Conservation (phyloP, 2,329 filamentous ascomycete genomes). For the Sclerotinia sclerotiorum region DNA sequence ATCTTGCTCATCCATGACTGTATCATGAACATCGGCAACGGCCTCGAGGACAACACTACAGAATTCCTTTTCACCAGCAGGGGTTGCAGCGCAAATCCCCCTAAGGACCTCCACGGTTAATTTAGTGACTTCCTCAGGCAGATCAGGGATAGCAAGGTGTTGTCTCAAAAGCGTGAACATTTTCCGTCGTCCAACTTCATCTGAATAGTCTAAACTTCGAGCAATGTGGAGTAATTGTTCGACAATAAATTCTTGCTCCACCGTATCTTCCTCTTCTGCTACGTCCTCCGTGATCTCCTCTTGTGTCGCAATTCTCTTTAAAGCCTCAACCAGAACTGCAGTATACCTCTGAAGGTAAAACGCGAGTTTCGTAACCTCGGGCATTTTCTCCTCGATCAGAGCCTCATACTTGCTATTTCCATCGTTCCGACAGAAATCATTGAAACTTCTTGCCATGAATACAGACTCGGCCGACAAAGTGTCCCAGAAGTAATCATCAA, state of each 20-base stretch:
- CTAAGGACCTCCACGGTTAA: constrained; percentile 80
- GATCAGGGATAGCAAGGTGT: constrained; percentile 77
- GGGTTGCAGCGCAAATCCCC: constrained; percentile 74
- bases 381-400: constrained; percentile 87
- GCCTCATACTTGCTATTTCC: constrained; percentile 72
- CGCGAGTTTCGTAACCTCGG: constrained; percentile 87
- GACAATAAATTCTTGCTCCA: constrained; percentile 92
- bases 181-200: constrained; percentile 90
- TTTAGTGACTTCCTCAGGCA: constrained; percentile 91
- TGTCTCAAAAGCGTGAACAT: constrained; percentile 93
- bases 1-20: constrained; percentile 70
- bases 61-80: constrained; percentile 76
- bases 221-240: constrained; percentile 94
- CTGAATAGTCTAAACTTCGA: constrained; percentile 91
- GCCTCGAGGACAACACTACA: constrained; percentile 86
- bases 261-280: constrained; percentile 75
- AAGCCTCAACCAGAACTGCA: constrained; percentile 62
- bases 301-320: constrained; percentile 56
- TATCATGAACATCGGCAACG: constrained; percentile 94
- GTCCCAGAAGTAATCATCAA: constrained; percentile 77
- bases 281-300: constrained; percentile 52
- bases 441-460: constrained; percentile 90
- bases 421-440: constrained; percentile 81
- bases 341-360: constrained; percentile 84
- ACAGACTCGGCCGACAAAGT: constrained; percentile 80